Base-by-base conservation (phyloP, 2,329 filamentous ascomycete species). In the Orbilia blumenaviensis region DNA sequence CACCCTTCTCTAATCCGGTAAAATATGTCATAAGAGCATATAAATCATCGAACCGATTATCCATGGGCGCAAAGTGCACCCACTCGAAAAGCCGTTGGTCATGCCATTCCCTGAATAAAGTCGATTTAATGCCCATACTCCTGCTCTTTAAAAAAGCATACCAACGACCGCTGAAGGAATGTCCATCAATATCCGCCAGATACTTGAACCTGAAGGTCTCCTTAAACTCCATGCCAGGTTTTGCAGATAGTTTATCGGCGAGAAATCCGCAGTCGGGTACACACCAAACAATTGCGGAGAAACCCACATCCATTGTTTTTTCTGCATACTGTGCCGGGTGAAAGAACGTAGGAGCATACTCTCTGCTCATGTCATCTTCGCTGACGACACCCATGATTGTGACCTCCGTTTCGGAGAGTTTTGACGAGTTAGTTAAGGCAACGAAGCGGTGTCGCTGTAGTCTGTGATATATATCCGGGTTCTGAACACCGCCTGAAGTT, bases 31-130 rank as follows among this genome's bases (percentile, higher is more conserved):
- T 41, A 10, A 79, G 62, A 2, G 75, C 89, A 77, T 89, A 93
- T 79, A 91, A 86, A 79, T 94, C 92, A 36, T 87, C 84, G 80
- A 90, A 93, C 0, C 89, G 87, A 80, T 88, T 91, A 81, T 93
- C 90, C 87, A 94, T 89, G 14, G 92, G 92, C 1, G 93, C 89
- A 79, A 92, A 94, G 82, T 95, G 92, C 80, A 89, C 88, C 92
- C 92, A 95, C 0, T 91, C 86, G 1, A 92, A 84, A 0, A 94
- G 84, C 1, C 92, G 86, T 48, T 86, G 87, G 81, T 94, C 91
- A 80, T 94, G 92, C 92, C 92, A 95, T 81, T 95, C 92, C 18
- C 88, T 86, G 83, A 90, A 95, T 21, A 94, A 84, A 0, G 92
- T 93, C 4, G 90, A 88, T 83, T 94, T 95, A 83, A 95, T 88